Evolutionary conservation across 2,329 filamentous ascomycete genomes (phyloP).

Genomic region (Byssochlamys sp.): DNA sequence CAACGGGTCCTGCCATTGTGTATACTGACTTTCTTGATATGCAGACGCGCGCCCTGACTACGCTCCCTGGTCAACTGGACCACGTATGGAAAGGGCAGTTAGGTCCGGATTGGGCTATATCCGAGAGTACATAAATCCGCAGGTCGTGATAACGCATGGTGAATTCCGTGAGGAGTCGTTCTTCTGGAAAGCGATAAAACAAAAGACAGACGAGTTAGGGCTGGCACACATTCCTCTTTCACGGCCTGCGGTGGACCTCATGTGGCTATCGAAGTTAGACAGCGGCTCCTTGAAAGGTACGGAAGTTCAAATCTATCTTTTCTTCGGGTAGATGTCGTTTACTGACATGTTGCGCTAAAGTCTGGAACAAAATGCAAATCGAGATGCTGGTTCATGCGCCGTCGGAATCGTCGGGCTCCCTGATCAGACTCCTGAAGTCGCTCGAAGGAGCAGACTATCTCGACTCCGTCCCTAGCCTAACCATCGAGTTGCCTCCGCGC

Average conservation of each 20-base stretch:
- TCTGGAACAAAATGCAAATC: conserved; percentile 67
- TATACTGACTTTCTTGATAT: conserved; percentile 1
- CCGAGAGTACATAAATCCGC: conserved; percentile 63
- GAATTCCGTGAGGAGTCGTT: conserved; percentile 57
- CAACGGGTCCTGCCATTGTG: background rate
- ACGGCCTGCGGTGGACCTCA: conserved; percentile 48
- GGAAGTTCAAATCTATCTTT: conserved; percentile 8
- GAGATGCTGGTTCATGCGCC: conserved; percentile 77
- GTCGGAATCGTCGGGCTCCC: conserved; percentile 58
- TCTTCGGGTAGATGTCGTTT: background rate
- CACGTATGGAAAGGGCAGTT: conserved; percentile 57
- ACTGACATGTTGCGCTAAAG: conserved; percentile 30
- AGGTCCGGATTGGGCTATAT: conserved; percentile 62
- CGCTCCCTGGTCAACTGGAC: conserved; percentile 57
- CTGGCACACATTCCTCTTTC: conserved; percentile 70
- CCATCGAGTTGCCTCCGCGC: conserved; percentile 67
- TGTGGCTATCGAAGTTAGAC: conserved; percentile 73
- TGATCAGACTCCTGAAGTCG: conserved; percentile 68
- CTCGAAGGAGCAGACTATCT: conserved; percentile 67
- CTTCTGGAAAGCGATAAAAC: conserved; percentile 53
- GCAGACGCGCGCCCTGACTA: conserved; percentile 65
- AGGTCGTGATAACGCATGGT: conserved; percentile 64
- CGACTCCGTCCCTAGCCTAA: conserved; percentile 62
- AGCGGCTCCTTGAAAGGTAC: conserved; percentile 57
- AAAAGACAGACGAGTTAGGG: conserved; percentile 43